These are phyloP conservation scores for Keqinozyma sinolaborantium DNA, from an alignment of 1,139 yeast species.

Conservation along the genomic window DNA sequence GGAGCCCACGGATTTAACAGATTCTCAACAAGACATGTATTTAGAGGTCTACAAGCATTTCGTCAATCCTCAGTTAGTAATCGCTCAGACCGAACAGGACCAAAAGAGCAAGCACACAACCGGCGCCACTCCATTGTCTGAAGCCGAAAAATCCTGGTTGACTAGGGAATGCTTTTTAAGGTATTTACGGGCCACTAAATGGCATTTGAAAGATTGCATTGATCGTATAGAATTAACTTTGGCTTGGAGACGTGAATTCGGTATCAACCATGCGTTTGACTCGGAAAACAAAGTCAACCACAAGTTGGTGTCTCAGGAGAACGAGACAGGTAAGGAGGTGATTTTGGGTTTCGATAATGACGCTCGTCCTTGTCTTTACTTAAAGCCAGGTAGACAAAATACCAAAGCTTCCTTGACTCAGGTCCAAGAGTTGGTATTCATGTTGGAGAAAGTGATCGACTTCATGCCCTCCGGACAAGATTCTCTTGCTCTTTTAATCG, in stretches of 20 bases:
- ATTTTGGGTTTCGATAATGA: slow-evolving; percentile 46
- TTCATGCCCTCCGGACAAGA: slow-evolving; percentile 52
- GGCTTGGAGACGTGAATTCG: slow-evolving; percentile 49
- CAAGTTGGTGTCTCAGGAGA: slow-evolving; percentile 30
- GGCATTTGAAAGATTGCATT: slow-evolving; percentile 39
- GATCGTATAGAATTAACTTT: slow-evolving; percentile 39
- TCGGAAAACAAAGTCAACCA: slow-evolving; percentile 29
- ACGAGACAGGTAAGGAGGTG: slow-evolving; percentile 47
- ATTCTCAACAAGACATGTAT: slow-evolving; percentile 58
- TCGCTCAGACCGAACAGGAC: slow-evolving; percentile 40
- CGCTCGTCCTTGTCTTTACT: slow-evolving; percentile 45
- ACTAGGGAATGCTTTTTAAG: slow-evolving; percentile 47
- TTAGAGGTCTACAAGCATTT: slow-evolving; percentile 57
- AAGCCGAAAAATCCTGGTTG: slow-evolving; percentile 41
- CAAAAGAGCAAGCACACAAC: slow-evolving; percentile 15
- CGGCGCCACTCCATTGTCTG: slow-evolving; percentile 17
- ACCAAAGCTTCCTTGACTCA: slow-evolving; percentile 42
- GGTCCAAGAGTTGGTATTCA: slow-evolving; percentile 48
- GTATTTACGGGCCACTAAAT: slow-evolving; percentile 46
- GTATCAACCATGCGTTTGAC: slow-evolving; percentile 29
- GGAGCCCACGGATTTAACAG: slow-evolving; percentile 40
- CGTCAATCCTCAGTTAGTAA: slow-evolving; percentile 36
- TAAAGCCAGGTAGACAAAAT: slow-evolving; percentile 48
- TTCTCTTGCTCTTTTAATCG: slow-evolving; percentile 43
- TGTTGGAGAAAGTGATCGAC: slow-evolving; percentile 46